Evolutionary conservation across 2,329 filamentous ascomycete species (phyloP).

Genomic region (Fusarium sp.): DNA sequence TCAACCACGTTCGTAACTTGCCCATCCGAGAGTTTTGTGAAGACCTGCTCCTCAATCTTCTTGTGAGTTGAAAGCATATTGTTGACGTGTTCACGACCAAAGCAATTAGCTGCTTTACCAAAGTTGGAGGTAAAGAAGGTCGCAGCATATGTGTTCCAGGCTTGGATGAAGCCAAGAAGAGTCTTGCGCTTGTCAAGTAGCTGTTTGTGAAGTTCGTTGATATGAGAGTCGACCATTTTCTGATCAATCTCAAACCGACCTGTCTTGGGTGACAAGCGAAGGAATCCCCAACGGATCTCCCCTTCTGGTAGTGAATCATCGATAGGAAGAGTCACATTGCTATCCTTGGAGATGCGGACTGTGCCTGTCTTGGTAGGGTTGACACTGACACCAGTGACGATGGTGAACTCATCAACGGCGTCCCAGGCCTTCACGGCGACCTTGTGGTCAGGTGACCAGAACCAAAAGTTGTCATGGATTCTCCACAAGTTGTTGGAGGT

Average conservation of each 20-base stretch:
- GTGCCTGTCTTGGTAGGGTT: slow-evolving; percentile 61
- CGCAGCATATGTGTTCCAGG: slow-evolving; percentile 61
- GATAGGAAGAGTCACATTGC: slow-evolving; percentile 24
- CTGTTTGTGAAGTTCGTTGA: slow-evolving; percentile 65
- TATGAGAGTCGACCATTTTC: slow-evolving; percentile 64
- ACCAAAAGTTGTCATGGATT: slow-evolving; percentile 72
- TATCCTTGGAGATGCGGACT: slow-evolving; percentile 49
- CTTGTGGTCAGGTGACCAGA: slow-evolving; percentile 65
- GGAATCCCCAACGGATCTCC: slow-evolving; percentile 62
- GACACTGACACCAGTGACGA: slow-evolving; percentile 64
- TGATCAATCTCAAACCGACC: slow-evolving; percentile 69
- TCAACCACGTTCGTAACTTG: slow-evolving; percentile 56
- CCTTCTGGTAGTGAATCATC: slow-evolving; percentile 54
- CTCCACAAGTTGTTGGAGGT: slow-evolving; percentile 64
- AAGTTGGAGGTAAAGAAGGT: slow-evolving; percentile 64
- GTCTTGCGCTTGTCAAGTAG: slow-evolving; percentile 61
- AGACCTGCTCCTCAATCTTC: slow-evolving; percentile 58
- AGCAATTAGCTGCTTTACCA: slow-evolving; percentile 60
- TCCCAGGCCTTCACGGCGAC: slow-evolving; percentile 66
- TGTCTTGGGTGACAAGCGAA: slow-evolving; percentile 60
- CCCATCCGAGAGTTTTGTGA: slow-evolving; percentile 45
- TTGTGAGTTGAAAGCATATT: slow-evolving; percentile 59
- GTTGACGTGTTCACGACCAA: slow-evolving; percentile 60
- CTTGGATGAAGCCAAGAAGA: slow-evolving; percentile 54
- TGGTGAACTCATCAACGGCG: slow-evolving; percentile 62